Evolutionary conservation across 345 rosid genomes (phyloP).

Genomic region (Salix arbutifolia): DNA sequence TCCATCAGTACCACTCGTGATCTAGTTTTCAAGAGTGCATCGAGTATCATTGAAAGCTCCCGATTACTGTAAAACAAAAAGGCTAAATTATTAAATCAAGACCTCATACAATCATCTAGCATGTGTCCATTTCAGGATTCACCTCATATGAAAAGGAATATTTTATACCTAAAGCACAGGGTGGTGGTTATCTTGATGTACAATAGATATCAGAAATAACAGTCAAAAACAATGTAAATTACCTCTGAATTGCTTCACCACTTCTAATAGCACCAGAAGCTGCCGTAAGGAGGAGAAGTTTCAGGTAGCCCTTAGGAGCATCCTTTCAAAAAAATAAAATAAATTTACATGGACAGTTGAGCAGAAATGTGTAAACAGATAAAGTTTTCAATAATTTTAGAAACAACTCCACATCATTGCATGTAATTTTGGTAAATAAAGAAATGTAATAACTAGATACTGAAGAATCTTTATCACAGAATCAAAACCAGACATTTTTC

Average conservation of each 20-base stretch:
- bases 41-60: conserved; percentile 98
- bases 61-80: conserved; percentile 68
- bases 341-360: not conserved
- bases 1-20: conserved; percentile 76
- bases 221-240: conserved; percentile 12
- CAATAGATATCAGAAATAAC: not conserved
- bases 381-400: not conserved
- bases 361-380: not conserved
- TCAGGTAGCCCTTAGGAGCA: conserved; percentile 84
- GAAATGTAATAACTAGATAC: not conserved
- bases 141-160: not conserved
- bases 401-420: not conserved
- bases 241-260: conserved; percentile 97
- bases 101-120: not conserved
- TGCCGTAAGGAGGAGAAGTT: conserved; percentile 93
- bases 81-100: conserved; percentile 16
- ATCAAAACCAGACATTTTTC: not conserved
- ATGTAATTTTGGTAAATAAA: not conserved
- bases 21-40: conserved; percentile 94
- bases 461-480: not conserved
- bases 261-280: conserved; percentile 80
- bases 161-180: not conserved
- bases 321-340: conserved; percentile 53
- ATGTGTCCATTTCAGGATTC: not conserved
- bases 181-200: not conserved